phyloP scores from a whole-genome alignment of 129 eudicot genomes.

The Artemisia tridentata region DNA sequence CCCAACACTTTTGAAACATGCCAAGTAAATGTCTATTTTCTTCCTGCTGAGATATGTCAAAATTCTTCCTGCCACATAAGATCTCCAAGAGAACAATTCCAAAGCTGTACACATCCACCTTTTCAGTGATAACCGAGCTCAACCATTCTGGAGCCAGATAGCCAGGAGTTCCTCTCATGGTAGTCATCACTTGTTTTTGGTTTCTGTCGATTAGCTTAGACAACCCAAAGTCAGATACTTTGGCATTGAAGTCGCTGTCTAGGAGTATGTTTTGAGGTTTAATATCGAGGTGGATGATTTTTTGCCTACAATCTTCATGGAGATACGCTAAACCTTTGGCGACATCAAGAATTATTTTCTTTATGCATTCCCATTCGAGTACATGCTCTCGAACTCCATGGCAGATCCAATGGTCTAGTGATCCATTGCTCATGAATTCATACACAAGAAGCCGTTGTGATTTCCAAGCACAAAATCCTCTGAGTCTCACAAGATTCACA shows the following conservation, averaged over 20 bases:
- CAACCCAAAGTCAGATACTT: too few species aligned
- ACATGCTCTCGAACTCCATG: too few species aligned
- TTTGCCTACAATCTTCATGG: conserved; percentile 29
- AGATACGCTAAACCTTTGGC: conserved; percentile 19
- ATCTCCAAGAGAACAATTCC: conserved; percentile 34
- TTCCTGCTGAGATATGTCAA: conserved; percentile 18
- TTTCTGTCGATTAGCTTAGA: background rate
- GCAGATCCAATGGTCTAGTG: conserved; percentile 4
- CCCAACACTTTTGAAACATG: conserved; percentile 20
- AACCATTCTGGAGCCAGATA: conserved; percentile 32
- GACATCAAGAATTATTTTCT: too few species aligned
- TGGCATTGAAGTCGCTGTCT: too few species aligned
- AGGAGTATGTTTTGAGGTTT: too few species aligned
- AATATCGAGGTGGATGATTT: too few species aligned
- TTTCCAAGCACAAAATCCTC: conserved; percentile 30
- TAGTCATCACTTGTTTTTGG: conserved; percentile 22
- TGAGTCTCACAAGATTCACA: conserved; percentile 26
- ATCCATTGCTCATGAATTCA: conserved; percentile 32
- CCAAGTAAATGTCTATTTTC: conserved; percentile 25
- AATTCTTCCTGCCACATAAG: conserved; percentile 27
- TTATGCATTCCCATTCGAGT: too few species aligned
- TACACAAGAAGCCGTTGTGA: conserved; percentile 28
- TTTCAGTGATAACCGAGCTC: conserved; percentile 24
- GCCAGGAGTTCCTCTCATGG: conserved; percentile 32
- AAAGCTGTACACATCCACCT: conserved; percentile 28